A percentile compares a stretch with the other conserved stretches of the same genome.
Evolutionary conservation across 768 basidiomycete genomes (phyloP).

Genomic region (Mycena galopus): DNA sequence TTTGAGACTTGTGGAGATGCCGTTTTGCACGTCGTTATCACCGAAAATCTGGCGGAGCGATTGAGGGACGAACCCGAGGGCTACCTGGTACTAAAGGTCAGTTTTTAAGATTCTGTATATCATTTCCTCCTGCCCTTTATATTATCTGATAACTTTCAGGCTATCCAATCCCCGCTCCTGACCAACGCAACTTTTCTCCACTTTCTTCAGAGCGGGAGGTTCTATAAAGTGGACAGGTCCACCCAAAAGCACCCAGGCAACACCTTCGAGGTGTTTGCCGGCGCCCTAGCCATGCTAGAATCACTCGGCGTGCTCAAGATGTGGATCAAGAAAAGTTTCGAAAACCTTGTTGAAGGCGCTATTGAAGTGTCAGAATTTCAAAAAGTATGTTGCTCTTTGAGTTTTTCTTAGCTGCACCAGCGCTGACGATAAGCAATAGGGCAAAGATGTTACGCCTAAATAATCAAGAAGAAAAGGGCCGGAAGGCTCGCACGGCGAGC

Average conservation of each 20-base stretch:
- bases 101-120: neutral
- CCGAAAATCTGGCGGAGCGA: neutral
- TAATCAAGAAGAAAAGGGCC: too few species aligned
- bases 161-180: neutral
- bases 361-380: neutral
- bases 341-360: neutral
- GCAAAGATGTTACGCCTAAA: too few species aligned
- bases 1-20: conserved; percentile 8
- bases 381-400: neutral
- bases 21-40: neutral
- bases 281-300: neutral
- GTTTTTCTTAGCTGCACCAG: too few species aligned
- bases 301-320: neutral
- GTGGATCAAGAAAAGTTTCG: neutral
- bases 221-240: too few species aligned
- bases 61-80: neutral
- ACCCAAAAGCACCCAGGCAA: neutral
- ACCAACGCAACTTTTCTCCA: neutral
- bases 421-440: too few species aligned
- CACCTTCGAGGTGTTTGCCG: conserved; percentile 3
- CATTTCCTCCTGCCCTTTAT: neutral
- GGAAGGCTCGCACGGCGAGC: too few species aligned
- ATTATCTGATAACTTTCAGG: neutral
- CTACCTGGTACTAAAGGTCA: neutral
- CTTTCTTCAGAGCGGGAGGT: neutral